Evolutionary conservation across 345 rosid species (phyloP), one percentile per base, ranked within the genome.

Genomic region (Sisymbrium irio): DNA sequence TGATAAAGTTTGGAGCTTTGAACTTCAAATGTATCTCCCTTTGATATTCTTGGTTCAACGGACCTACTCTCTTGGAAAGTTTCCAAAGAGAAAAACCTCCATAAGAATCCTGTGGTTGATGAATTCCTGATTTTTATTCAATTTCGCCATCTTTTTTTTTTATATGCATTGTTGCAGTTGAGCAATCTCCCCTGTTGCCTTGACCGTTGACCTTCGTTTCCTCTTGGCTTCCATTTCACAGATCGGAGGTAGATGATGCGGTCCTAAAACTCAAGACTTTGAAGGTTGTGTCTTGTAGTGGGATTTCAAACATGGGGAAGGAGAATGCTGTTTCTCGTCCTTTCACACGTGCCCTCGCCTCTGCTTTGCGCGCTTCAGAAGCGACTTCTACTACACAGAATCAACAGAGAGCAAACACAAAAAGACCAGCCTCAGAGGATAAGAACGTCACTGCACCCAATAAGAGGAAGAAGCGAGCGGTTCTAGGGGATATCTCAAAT

Each of bases 401-500:
- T 60, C 82, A 66, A 73, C 83, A 79, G 64, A 80, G 56, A 80
- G 77, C 57, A 78, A 86, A 79, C 71, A 39, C 79, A 19, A 85
- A 85, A 83, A 80, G 89, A 79, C 68, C 88, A 69, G 83, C 86
- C 76, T 82, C 71, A 75, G 93, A 82, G 56, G 88, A 83, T 80
- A 76, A 54, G 54, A 82, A 57, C 42, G 41, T 46, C 62, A 77
- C 61, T 67, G 84, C 64, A 62, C 69, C 77, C 40, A 85, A 60
- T 33, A 76, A 69, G 75, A 68, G 33, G 70, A 69, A 82, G 82
- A 89, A 80, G 82, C 88, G 88, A 80, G 86, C 83, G 3, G 88
- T 76, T 74, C 89, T 93, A 67, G 83, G 79, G 71, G 97, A 93
- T 77, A 84, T 91, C 75, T 83, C 97, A 12, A 91, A 91, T 82